Percentiles rank a stretch among this genome's conserved stretches.
Conservation (phyloP, 2,329 filamentous ascomycete species). For the Beauveria asiatica region DNA sequence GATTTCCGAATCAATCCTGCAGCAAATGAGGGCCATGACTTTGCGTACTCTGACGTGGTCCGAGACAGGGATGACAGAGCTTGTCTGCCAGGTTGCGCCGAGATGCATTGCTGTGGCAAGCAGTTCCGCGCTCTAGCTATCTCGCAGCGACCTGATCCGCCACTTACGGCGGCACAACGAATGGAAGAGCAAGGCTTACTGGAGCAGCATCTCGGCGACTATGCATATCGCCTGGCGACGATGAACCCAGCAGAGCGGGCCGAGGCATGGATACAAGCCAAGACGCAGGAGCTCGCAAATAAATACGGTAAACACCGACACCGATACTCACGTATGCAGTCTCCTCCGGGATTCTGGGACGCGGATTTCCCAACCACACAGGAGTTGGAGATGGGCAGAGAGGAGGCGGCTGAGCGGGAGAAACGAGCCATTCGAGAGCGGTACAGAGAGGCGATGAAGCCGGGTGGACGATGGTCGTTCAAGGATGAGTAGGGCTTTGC, state of each 20-base stretch:
- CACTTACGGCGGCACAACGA: constrained; percentile 26
- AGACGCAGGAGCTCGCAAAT: constrained; percentile 63
- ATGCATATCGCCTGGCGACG: constrained; percentile 46
- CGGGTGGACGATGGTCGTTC: constrained; percentile 70
- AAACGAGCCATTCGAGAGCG: constrained; percentile 60
- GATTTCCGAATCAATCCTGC: constrained; percentile 79
- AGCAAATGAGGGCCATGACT: constrained; percentile 61
- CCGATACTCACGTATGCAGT: constrained; percentile 58
- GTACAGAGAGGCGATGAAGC: constrained; percentile 72
- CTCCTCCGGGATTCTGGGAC: constrained; percentile 85
- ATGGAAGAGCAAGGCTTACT: constrained; percentile 42
- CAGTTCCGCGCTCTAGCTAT: constrained; percentile 59
- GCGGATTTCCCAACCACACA: constrained; percentile 86
- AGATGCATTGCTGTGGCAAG: constrained; percentile 67
- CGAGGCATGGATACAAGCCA: constrained; percentile 66
- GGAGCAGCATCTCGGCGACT: constrained; percentile 49
- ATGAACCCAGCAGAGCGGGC: constrained; percentile 55
- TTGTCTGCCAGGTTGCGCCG: constrained; percentile 65
- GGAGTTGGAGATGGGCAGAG: constrained; percentile 58
- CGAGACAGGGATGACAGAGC: constrained; percentile 61
- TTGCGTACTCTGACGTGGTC: constrained; percentile 67
- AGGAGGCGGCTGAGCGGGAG: constrained; percentile 56
- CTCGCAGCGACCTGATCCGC: constrained; percentile 34
- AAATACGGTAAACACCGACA: constrained; percentile 70
- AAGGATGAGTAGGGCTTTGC: constrained; percentile 55